Percentiles rank a stretch among this genome's conserved stretches.
phyloP scores from a whole-genome alignment of 2,329 filamentous ascomycete genomes.

The Aspergillus versicolor region DNA sequence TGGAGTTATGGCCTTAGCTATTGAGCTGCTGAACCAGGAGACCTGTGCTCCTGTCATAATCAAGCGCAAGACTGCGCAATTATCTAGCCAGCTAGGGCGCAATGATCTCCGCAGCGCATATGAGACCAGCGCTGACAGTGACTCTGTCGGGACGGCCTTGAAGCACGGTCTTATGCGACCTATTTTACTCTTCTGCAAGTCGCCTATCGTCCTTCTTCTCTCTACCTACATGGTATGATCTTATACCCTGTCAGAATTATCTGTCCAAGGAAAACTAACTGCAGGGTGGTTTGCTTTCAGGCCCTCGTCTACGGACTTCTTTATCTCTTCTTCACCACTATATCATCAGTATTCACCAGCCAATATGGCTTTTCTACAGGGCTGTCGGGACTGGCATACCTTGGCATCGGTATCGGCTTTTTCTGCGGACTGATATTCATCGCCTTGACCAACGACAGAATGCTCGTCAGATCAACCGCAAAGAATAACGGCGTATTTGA shows the following conservation, averaged over 20 bases:
- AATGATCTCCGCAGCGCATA: slow-evolving; percentile 26
- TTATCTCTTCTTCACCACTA: slow-evolving; percentile 57
- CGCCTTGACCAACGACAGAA: slow-evolving; percentile 34
- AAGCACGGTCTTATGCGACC: slow-evolving; percentile 48
- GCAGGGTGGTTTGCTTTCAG: no score
- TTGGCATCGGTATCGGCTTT: slow-evolving; percentile 50
- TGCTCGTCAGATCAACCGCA: slow-evolving; percentile 30
- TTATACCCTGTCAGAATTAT: no score
- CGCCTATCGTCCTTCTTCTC: slow-evolving; percentile 54
- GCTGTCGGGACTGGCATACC: slow-evolving; percentile 48
- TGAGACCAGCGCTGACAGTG: slow-evolving; percentile 8
- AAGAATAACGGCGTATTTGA: slow-evolving; percentile 40
- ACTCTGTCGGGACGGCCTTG: slow-evolving; percentile 32
- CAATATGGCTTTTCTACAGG: slow-evolving; percentile 51
- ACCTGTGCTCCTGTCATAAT: slow-evolving; percentile 28
- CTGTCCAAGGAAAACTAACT: no score
- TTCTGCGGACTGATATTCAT: slow-evolving; percentile 37
- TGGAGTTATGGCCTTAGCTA: slow-evolving; percentile 28
- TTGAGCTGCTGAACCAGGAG: slow-evolving; percentile 24
- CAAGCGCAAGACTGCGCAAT: slow-evolving; percentile 22
- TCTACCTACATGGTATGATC: slow-evolving; percentile 44
- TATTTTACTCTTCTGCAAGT: slow-evolving; percentile 52
- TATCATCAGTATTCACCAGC: slow-evolving; percentile 50
- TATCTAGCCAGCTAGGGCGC: slow-evolving; percentile 22
- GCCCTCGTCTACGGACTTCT: slow-evolving; percentile 55